Base-by-base conservation (phyloP, 208 protist species). In the Strigomonas galati region DNA sequence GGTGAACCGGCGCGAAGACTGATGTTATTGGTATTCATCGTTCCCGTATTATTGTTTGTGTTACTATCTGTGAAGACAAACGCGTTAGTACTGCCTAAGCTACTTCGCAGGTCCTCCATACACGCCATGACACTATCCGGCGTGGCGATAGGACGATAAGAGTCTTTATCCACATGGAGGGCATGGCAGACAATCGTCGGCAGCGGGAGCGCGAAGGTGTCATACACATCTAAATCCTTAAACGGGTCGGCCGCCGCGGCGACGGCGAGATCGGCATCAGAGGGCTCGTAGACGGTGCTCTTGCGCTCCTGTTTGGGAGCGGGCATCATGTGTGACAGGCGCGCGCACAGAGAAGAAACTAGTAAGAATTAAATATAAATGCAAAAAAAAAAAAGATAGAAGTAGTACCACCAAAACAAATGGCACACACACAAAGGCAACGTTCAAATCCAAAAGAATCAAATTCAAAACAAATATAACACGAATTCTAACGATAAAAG, bases 341-440 rank as follows among this genome's bases (percentile, higher is more conserved):
- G 31, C 24, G 26, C 24, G 53, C 3, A 27, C 4, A 44, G 14
- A 44, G 37, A 44, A 44, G 37, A 56, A 28, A 56, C 10, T 56
- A 56, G 14, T 24, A 14, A 28, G 26, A 17, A 28, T 30, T n/a
- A 53, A 10, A 51, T 21, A 23, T 9, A 35, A 32, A 19, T 26
- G 7, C 23, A 53, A 54, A 51, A 54, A 37, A 65, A 54, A 55
- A 23, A 54, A 40, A 54, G 10, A 28, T 23, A 51, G 32, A 52
- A 65, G 9, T 21, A 27, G n/a, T 55, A 5, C 4, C 21, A 52
- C 24, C 60, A 62, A 37, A 62, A 46, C 51, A 23, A 19, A 55
- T 12, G 23, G 51, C 51, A 23, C 10, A 23, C 51, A 55, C n/a
- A 55, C 26, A 19, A 19, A 55, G 23, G 19, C 26, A 55, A 44